Conservation (phyloP, 176 grass and related monocot species). For the Musa itinerans region DNA sequence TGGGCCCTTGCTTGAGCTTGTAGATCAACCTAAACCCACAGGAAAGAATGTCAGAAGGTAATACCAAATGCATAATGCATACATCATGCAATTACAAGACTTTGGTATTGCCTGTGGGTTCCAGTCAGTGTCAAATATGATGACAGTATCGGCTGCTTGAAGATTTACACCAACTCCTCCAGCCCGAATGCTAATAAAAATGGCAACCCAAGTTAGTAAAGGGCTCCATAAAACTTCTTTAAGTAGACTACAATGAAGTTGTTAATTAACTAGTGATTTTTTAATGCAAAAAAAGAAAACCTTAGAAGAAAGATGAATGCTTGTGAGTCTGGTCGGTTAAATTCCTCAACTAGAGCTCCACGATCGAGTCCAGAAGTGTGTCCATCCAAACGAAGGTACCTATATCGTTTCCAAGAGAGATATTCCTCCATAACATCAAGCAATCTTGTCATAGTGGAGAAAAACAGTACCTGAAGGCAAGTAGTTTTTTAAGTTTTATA, state of each 20-base stretch:
- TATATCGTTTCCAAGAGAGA: slow-evolving; percentile 75
- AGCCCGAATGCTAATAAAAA: slow-evolving; percentile 70
- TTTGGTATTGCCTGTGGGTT: slow-evolving; percentile 81
- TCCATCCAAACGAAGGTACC: slow-evolving; percentile 94
- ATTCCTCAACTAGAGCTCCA: slow-evolving; percentile 90
- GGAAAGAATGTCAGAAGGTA: slow-evolving; percentile 4
- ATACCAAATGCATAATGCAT: neutral
- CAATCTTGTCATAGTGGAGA: slow-evolving; percentile 98
- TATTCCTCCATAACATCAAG: slow-evolving; percentile 99
- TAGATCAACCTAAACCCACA: slow-evolving; percentile 70
- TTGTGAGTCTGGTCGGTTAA: slow-evolving; percentile 68
- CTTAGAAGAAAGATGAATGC: slow-evolving; percentile 97
- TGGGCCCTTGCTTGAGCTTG: slow-evolving; percentile 99
- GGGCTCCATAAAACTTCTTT: slow-evolving; percentile 20
- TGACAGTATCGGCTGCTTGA: slow-evolving; percentile 99
- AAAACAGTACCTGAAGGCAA: slow-evolving; percentile 72
- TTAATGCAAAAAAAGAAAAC: slow-evolving; percentile 22
- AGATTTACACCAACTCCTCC: slow-evolving; percentile 97
- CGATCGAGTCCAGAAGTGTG: slow-evolving; percentile 89
- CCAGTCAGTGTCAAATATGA: slow-evolving; percentile 99
- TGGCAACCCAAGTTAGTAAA: slow-evolving; percentile 17
- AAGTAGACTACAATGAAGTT: neutral
- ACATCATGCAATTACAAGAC: neutral
- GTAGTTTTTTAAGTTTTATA: neutral
- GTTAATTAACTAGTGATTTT: neutral